phyloP scores from a whole-genome alignment of 768 basidiomycete genomes.

The Pleurotus ostreatus region DNA sequence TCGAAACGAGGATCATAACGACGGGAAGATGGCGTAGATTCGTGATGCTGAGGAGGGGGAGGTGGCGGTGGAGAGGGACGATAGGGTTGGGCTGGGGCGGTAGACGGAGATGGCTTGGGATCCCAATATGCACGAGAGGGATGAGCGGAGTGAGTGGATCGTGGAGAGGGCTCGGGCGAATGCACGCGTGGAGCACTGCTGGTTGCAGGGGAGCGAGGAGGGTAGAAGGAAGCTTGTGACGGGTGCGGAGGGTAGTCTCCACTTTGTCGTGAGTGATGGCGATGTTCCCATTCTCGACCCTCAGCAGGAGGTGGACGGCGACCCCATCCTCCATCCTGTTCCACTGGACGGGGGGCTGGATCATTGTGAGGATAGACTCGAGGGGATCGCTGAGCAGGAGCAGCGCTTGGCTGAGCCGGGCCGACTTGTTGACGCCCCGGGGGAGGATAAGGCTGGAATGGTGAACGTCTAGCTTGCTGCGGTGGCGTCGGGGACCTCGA shows the following conservation, averaged over 20 bases:
- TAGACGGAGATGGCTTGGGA: slow-evolving; percentile 42
- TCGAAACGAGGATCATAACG: slow-evolving; percentile 67
- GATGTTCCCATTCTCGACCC: slow-evolving; percentile 23
- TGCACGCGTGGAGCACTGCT: slow-evolving; percentile 27
- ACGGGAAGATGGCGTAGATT: slow-evolving; percentile 32
- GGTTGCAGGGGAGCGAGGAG: slow-evolving; percentile 22
- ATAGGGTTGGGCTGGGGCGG: slow-evolving; percentile 25
- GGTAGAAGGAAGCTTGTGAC: slow-evolving; percentile 29
- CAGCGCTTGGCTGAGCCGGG: slow-evolving; percentile 43
- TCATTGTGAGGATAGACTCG: slow-evolving; percentile 53
- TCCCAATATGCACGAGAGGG: slow-evolving; percentile 54
- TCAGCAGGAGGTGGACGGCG: slow-evolving; percentile 19
- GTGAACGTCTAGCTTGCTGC: slow-evolving; percentile 34
- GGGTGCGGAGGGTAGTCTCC: slow-evolving; percentile 36
- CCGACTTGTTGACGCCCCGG: slow-evolving; percentile 45
- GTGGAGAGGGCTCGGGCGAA: slow-evolving; percentile 61
- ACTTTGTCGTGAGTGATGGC: slow-evolving; percentile 39
- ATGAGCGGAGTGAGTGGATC: slow-evolving; percentile 40
- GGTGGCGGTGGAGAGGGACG: slow-evolving; percentile 29
- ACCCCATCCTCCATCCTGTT: slow-evolving; percentile 59
- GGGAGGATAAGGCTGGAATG: slow-evolving; percentile 45
- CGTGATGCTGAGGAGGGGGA: slow-evolving; percentile 32
- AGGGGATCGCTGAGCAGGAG: slow-evolving; percentile 56
- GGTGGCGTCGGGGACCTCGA: slow-evolving; percentile 63
- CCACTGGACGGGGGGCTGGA: slow-evolving; percentile 24